Base-by-base conservation (phyloP, 192 early-diverging fungal genomes). In the Umbelopsis isabellina region DNA sequence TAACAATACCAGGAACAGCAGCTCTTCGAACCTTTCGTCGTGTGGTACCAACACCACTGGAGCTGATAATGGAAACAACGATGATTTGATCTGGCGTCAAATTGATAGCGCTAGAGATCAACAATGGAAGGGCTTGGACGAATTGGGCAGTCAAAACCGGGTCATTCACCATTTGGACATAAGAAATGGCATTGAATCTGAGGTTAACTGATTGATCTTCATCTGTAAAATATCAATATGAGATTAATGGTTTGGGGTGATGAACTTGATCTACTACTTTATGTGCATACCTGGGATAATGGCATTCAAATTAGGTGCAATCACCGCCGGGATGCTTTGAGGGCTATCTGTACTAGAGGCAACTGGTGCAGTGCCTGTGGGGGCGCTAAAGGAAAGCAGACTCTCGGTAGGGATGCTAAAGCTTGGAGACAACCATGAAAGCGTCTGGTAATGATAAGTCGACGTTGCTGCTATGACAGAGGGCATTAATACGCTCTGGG, bases 101-200 rank as follows among this genome's bases (percentile, higher is more conserved):
- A 20, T 55, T 25, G 10, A 78, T 48, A 1, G 68, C 61, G 9
- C 49, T 55, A 18, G 70, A 52, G 8, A 80, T 55, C 7, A 72
- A 27, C 2, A 66, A 9, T 22, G 78, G 74, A 18, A 80, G 23
- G 1, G 53, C 67, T 21, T 72, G 71, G 22, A 75, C 68, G 22
- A 80, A 70, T 30, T 72, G 51, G 25, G 78, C 70, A 1, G 78
- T 67, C 41, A 72, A 37, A 10, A 80, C 49, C 13, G 68, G 45
- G 15, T 80, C 65, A 30, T 13, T 11, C 1, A 80, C 71, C 67
- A 80, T 65, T 49, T 67, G 61, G 22, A 23, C 22, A 45, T 73
- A 80, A 8, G 73, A 75, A 16, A 77, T 30, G 5, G 46, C 33
- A 13, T 77, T 65, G 48, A 77, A 72, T 18, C 69, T 72, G 47